phyloP scores from a whole-genome alignment of 768 basidiomycete genomes.

The Tulasnella sp. region DNA sequence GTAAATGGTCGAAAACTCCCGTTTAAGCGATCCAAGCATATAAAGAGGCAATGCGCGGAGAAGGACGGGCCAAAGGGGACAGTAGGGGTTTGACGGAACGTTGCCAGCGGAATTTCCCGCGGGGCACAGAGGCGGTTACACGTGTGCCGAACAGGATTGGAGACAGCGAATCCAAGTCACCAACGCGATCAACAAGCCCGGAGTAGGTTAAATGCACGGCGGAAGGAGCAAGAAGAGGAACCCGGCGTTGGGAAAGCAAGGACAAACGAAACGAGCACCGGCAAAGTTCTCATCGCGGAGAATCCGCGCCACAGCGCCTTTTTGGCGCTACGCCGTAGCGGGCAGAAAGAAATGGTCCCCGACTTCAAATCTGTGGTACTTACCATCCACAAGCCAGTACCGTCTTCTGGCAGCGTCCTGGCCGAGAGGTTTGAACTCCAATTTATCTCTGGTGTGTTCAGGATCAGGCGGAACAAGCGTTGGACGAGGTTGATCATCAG shows the following conservation, averaged over 20 bases:
- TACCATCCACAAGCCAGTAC: constrained; percentile 86
- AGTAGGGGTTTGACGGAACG: constrained; percentile 29
- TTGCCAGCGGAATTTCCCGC: constrained; percentile 26
- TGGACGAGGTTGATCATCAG: constrained; percentile 48
- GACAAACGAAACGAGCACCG: constrained; percentile 6
- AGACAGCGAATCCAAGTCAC: constrained; percentile 37
- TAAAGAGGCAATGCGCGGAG: constrained; percentile 39
- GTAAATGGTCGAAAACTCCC: constrained; percentile 19
- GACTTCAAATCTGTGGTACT: constrained; percentile 49
- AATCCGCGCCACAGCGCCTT: constrained; percentile 15
- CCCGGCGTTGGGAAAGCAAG: constrained; percentile 14
- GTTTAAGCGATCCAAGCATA: constrained; percentile 9
- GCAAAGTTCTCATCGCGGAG: constrained; percentile 6
- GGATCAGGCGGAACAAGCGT: constrained; percentile 52
- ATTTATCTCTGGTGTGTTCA: constrained; percentile 60
- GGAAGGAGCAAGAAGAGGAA: neutral
- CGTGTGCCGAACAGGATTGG: constrained; percentile 42
- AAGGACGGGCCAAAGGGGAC: constrained; percentile 37
- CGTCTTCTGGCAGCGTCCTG: constrained; percentile 73
- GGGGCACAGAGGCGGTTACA: constrained; percentile 19
- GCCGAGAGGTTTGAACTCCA: constrained; percentile 68
- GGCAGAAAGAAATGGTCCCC: constrained; percentile 34
- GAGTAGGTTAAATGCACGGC: neutral
- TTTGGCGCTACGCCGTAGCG: constrained; percentile 49
- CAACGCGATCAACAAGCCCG: neutral